phyloP scores from a whole-genome alignment of 2,329 filamentous ascomycete genomes.

The Domatiomyces catenatus region DNA sequence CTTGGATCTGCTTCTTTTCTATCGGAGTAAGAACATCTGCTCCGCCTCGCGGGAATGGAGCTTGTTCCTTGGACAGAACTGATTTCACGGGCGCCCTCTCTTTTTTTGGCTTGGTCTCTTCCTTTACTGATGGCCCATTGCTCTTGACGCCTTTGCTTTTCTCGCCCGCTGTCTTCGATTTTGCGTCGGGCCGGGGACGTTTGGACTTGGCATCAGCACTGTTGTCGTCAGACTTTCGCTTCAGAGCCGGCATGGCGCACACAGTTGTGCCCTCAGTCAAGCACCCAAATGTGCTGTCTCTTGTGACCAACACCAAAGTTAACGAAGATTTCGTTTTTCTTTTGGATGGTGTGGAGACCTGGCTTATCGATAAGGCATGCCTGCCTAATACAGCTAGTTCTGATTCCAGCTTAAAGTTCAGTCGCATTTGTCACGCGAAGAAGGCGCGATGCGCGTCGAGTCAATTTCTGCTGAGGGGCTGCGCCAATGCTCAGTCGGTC shows the following conservation, averaged over 20 bases:
- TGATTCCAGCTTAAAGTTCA: neutral
- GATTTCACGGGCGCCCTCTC: conserved; percentile 4
- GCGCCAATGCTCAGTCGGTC: neutral
- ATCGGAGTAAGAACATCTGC: conserved; percentile 80
- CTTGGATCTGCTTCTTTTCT: conserved; percentile 90
- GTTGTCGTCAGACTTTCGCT: conserved; percentile 9
- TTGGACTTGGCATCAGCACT: neutral
- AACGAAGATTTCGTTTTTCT: neutral
- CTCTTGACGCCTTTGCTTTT: neutral
- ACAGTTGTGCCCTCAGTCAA: neutral
- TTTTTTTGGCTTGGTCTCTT: conserved; percentile 3
- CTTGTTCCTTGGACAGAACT: conserved; percentile 50
- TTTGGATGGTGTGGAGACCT: neutral
- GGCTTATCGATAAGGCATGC: conserved; percentile 1
- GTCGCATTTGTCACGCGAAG: neutral
- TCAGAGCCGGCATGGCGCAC: conserved; percentile 10
- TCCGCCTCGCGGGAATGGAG: conserved; percentile 81
- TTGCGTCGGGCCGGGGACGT: neutral
- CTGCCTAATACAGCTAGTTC: neutral
- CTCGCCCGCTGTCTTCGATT: neutral
- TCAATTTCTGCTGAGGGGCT: neutral
- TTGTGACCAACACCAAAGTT: neutral
- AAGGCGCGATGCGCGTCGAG: neutral
- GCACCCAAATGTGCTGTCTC: neutral
- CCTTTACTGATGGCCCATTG: conserved; percentile 1